These are phyloP conservation scores for Pseudonitzschia delicatissima DNA, from an alignment of 108 stramenopile species.

Conservation along the genomic window DNA sequence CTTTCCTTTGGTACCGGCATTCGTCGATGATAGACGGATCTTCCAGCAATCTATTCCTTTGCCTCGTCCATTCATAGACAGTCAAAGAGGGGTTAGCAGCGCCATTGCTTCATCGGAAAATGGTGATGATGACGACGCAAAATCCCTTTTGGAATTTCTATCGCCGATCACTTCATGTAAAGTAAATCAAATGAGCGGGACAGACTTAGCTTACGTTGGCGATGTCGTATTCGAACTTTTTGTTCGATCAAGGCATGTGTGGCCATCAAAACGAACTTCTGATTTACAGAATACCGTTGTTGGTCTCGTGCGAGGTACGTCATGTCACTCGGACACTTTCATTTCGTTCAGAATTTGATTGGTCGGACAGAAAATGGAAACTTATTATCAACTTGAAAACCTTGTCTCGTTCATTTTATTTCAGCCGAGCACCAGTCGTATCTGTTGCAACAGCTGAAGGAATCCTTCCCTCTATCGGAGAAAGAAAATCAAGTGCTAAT, in stretches of 20 bases:
- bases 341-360: neutral
- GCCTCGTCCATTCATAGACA: neutral
- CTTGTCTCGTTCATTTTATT: neutral
- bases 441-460: slow-evolving; percentile 52
- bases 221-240: slow-evolving; percentile 82
- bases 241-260: slow-evolving; percentile 73
- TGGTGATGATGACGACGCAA: slow-evolving; percentile 3
- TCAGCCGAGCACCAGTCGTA: slow-evolving; percentile 76
- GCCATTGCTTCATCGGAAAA: neutral
- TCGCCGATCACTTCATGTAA: slow-evolving; percentile 26
- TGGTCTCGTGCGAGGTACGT: slow-evolving; percentile 70
- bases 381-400: slow-evolving; percentile 4
- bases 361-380: too few species aligned
- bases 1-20: neutral
- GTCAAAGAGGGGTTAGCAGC: neutral
- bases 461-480: slow-evolving; percentile 47
- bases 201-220: slow-evolving; percentile 79
- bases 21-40: neutral
- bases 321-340: neutral
- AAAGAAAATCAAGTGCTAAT: slow-evolving; percentile 58
- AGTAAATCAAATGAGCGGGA: slow-evolving; percentile 73
- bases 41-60: neutral
- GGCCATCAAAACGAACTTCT: slow-evolving; percentile 71
- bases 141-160: slow-evolving; percentile 23
- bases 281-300: slow-evolving; percentile 73